These are phyloP conservation scores for Erucastrum elatum DNA, from an alignment of 345 rosid genomes.

Conservation along the genomic window DNA sequence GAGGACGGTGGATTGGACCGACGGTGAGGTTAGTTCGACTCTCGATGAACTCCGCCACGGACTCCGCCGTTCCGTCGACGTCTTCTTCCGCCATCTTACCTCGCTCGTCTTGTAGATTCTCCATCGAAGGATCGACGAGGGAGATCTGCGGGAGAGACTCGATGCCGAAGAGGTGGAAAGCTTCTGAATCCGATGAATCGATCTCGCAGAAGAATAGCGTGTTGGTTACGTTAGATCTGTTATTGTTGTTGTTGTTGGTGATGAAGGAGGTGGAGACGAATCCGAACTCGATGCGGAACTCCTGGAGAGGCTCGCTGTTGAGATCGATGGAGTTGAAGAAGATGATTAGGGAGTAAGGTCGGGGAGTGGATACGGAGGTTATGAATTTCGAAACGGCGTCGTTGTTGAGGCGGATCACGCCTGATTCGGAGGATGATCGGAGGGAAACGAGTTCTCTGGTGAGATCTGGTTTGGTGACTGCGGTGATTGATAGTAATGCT, in stretches of 20 bases:
- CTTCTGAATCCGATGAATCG: slow-evolving; percentile 62
- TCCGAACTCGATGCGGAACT: slow-evolving; percentile 57
- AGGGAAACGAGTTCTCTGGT: slow-evolving; percentile 58
- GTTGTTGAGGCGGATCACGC: slow-evolving; percentile 57
- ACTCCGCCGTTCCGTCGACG: slow-evolving; percentile 54
- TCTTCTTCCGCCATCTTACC: slow-evolving; percentile 53
- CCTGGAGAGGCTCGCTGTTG: slow-evolving; percentile 44
- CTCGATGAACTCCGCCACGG: slow-evolving; percentile 70
- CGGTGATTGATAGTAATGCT: background rate
- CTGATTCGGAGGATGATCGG: slow-evolving; percentile 62
- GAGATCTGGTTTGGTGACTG: slow-evolving; percentile 41
- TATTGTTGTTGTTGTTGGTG: slow-evolving; percentile 65
- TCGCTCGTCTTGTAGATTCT: slow-evolving; percentile 32
- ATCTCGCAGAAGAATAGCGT: slow-evolving; percentile 85
- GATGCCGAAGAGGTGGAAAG: slow-evolving; percentile 65
- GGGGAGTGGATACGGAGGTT: slow-evolving; percentile 60
- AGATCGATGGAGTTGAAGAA: slow-evolving; percentile 74
- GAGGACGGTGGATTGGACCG: slow-evolving; percentile 61
- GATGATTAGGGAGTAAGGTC: slow-evolving; percentile 70
- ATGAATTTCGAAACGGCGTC: slow-evolving; percentile 59
- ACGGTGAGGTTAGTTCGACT: slow-evolving; percentile 55
- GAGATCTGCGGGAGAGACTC: slow-evolving; percentile 70
- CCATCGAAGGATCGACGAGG: slow-evolving; percentile 57
- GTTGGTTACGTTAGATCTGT: slow-evolving; percentile 16
- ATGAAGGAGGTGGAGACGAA: slow-evolving; percentile 69